A percentile compares a stretch with the other conserved stretches of the same genome.
These are phyloP conservation scores for Ophiostoma perfectum DNA, from an alignment of 2,329 filamentous ascomycete species.

Conservation along the genomic window DNA sequence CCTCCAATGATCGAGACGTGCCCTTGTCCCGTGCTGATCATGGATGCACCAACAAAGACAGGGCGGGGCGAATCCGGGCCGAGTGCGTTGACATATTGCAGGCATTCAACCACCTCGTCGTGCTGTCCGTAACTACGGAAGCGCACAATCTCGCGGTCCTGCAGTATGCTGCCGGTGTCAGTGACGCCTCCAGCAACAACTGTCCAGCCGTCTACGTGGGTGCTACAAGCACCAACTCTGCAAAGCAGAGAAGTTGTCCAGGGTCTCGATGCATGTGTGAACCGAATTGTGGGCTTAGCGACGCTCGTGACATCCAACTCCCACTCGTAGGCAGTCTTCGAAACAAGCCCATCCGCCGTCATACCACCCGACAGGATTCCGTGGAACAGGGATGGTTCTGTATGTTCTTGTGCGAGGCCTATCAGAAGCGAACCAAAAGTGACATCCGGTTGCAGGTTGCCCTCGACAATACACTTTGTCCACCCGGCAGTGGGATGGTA, in stretches of 20 bases:
- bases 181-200: slow-evolving; percentile 42
- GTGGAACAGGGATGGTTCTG: slow-evolving; percentile 34
- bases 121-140: slow-evolving; percentile 35
- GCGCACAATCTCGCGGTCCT: slow-evolving; percentile 47
- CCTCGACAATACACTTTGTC: slow-evolving; percentile 39
- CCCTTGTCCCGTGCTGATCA: slow-evolving; percentile 42
- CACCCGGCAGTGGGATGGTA: slow-evolving; percentile 47
- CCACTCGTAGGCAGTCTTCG: slow-evolving; percentile 62
- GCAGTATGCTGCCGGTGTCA: slow-evolving; percentile 38
- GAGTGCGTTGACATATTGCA: not conserved
- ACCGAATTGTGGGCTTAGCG: slow-evolving; percentile 26
- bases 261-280: not conserved
- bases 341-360: slow-evolving; percentile 55
- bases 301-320: slow-evolving; percentile 40
- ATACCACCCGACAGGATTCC: slow-evolving; percentile 73
- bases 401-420: not conserved
- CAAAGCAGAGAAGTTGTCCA: slow-evolving; percentile 13
- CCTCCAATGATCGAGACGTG: slow-evolving; percentile 65
- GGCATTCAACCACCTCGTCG: slow-evolving; percentile 29
- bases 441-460: slow-evolving; percentile 34
- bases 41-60: slow-evolving; percentile 65
- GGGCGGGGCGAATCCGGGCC: slow-evolving; percentile 42
- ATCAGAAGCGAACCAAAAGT: slow-evolving; percentile 43
- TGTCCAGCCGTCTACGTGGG: slow-evolving; percentile 18
- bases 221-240: slow-evolving; percentile 23